phyloP scores from a whole-genome alignment of 78 protist genomes.

The Isochrysis galbana region DNA sequence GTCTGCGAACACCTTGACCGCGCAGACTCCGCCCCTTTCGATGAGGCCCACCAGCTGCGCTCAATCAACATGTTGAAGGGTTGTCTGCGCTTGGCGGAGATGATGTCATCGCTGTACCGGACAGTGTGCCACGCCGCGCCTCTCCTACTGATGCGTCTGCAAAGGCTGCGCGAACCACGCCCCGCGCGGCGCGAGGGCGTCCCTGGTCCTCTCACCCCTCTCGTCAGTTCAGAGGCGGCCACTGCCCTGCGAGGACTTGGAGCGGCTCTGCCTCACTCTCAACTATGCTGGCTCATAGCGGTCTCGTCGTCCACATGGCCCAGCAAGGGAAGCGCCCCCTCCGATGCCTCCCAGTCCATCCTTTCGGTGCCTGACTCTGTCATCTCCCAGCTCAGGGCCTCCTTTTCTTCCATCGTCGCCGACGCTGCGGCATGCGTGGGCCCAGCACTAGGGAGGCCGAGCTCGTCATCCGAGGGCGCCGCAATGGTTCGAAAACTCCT shows the following conservation, averaged over 20 bases:
- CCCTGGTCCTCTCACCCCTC: not conserved
- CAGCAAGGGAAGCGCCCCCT: not conserved
- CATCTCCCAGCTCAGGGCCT: no score
- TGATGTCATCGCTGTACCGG: not conserved
- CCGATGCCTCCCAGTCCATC: not conserved
- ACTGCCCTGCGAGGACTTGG: not conserved
- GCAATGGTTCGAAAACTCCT: no score
- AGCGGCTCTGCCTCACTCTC: not conserved
- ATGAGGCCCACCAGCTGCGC: not conserved
- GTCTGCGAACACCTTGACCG: no score
- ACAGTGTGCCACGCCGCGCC: not conserved
- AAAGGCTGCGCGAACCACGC: not conserved
- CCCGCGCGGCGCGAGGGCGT: not conserved
- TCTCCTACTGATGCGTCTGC: not conserved
- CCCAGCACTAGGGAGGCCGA: no score
- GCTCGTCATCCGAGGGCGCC: no score
- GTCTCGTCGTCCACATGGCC: not conserved
- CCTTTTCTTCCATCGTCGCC: no score
- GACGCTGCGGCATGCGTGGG: no score
- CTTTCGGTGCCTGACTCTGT: no score
- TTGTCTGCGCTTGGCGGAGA: not conserved
- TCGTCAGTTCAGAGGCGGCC: not conserved
- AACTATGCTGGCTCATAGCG: not conserved
- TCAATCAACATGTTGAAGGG: not conserved
- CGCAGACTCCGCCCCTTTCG: no score